Evolutionary conservation across 169 alveolate genomes (phyloP).

Genomic region (Babesia sp.): DNA sequence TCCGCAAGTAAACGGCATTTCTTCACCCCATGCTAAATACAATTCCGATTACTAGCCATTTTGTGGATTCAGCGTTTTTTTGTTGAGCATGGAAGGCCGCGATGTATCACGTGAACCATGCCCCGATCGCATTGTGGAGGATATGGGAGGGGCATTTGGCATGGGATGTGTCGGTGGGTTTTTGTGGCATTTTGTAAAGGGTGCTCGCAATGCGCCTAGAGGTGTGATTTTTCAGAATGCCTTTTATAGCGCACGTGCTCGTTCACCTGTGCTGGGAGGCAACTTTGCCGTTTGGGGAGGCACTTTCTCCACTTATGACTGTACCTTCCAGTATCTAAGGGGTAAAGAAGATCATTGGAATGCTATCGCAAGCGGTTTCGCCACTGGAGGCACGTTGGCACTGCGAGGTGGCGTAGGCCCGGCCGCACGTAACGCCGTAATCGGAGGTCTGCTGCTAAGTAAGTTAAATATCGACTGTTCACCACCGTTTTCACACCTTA

Average conservation of each 20-base stretch:
- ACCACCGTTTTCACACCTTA: background rate
- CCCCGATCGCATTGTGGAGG: constrained; percentile 94
- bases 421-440: constrained; percentile 87
- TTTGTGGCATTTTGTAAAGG: constrained; percentile 89
- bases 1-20: too few relatives aligned
- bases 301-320: constrained; percentile 90
- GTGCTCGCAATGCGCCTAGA: constrained; percentile 90
- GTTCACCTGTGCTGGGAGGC: constrained; percentile 94
- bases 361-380: constrained; percentile 91
- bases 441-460: constrained; percentile 87
- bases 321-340: constrained; percentile 88
- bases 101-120: constrained; percentile 92
- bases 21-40: too few relatives aligned
- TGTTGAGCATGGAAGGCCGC: constrained; percentile 71
- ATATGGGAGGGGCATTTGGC: constrained; percentile 95
- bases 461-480: background rate
- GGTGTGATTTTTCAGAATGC: constrained; percentile 88
- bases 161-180: constrained; percentile 95
- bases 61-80: too few relatives aligned
- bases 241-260: constrained; percentile 86
- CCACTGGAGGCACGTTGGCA: constrained; percentile 93
- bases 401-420: constrained; percentile 85
- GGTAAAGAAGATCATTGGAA: constrained; percentile 94
- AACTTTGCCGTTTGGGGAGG: constrained; percentile 98
- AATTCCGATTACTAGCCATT: background rate